Conservation (phyloP, 345 rosid species). For the Lagerstroemia speciosa region DNA sequence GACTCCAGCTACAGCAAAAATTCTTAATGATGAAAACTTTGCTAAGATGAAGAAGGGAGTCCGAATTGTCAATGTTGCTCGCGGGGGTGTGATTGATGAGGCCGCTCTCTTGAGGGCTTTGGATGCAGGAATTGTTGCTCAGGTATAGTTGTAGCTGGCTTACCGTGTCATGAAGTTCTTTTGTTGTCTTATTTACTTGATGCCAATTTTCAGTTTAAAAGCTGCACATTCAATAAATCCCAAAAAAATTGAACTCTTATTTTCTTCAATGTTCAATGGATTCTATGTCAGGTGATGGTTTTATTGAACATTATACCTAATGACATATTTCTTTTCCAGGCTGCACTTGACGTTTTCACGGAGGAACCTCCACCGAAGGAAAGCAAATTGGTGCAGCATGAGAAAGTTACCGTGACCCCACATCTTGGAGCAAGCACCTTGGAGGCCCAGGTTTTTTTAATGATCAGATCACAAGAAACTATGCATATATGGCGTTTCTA, state of each 20-base stretch:
- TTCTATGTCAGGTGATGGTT: no score
- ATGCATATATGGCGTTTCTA: background rate
- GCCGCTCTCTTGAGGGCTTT: constrained; percentile 78
- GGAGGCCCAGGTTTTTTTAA: constrained; percentile 69
- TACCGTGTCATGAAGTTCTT: no score
- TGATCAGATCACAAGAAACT: background rate
- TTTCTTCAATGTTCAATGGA: no score
- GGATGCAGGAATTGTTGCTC: constrained; percentile 79
- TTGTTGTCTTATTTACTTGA: background rate
- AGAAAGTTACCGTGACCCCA: constrained; percentile 71
- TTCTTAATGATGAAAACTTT: constrained; percentile 70
- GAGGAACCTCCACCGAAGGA: constrained; percentile 69
- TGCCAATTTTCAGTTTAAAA: background rate
- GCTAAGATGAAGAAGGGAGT: constrained; percentile 89
- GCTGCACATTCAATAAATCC: no score
- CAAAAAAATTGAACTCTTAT: no score
- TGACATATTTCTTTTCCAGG: constrained; percentile 17
- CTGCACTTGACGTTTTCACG: constrained; percentile 79
- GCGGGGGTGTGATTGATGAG: constrained; percentile 89
- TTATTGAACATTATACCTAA: background rate
- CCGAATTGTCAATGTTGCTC: constrained; percentile 78
- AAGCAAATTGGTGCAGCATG: constrained; percentile 70
- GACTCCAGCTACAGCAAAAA: constrained; percentile 61
- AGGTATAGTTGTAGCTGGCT: constrained; percentile 16
- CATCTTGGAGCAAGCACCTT: constrained; percentile 91